Evolutionary conservation across 1,284 basidiomycete species (phyloP).

Genomic region (Leccinum glutinopallens): DNA sequence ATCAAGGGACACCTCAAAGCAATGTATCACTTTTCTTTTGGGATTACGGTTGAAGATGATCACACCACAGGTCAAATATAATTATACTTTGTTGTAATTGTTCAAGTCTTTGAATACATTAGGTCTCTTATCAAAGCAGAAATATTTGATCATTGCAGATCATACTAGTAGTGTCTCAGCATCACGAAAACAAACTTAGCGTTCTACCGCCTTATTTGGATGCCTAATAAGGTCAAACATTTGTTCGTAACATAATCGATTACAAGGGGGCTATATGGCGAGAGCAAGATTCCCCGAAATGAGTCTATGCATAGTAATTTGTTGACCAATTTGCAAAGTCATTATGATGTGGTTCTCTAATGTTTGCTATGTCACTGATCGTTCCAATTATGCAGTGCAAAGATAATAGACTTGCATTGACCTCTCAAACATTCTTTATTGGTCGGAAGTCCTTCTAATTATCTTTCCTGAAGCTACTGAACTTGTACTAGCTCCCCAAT

Average conservation of each 20-base stretch:
- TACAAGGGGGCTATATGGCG: background rate
- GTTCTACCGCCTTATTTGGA: background rate
- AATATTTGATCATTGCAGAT: no score
- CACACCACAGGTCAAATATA: no score
- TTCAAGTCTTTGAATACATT: no score
- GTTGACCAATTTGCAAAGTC: background rate
- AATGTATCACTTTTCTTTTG: no score
- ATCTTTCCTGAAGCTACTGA: background rate
- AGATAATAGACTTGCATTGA: background rate
- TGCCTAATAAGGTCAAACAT: background rate
- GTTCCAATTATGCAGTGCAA: background rate
- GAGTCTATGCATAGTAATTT: background rate
- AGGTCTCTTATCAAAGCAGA: no score
- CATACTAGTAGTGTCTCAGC: no score
- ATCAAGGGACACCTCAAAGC: no score
- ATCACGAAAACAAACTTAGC: background rate
- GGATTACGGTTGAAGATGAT: no score
- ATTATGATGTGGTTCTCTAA: background rate
- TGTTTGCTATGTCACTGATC: background rate
- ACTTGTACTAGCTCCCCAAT: background rate
- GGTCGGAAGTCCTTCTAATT: background rate
- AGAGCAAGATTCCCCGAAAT: background rate
- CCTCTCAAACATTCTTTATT: background rate
- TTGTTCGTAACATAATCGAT: background rate
- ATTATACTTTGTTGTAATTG: no score